These are phyloP conservation scores for Microbotryum violaceum DNA, from an alignment of 1,284 basidiomycete genomes.

Conservation along the genomic window DNA sequence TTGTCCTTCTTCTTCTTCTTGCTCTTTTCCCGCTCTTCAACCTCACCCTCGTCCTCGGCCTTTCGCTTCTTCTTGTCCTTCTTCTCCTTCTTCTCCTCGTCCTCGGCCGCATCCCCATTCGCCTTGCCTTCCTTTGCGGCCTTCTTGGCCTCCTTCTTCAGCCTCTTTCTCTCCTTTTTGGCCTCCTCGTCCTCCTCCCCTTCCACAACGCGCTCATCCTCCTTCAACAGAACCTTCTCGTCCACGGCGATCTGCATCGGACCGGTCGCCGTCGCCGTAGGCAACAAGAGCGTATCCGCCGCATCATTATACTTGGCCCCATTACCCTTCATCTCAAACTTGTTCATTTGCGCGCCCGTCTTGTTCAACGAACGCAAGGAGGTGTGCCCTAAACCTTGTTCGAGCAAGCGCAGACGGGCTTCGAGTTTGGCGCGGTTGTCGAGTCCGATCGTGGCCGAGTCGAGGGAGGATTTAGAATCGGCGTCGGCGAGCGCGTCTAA, in stretches of 20 bases:
- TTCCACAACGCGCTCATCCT: conserved; percentile 46
- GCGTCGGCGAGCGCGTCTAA: conserved; percentile 91
- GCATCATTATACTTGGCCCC: conserved; percentile 69
- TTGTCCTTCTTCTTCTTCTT: conserved; percentile 3
- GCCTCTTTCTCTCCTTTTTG: conserved; percentile 42
- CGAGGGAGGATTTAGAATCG: conserved; percentile 75
- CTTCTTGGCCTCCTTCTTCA: conserved; percentile 51
- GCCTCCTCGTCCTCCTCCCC: conserved; percentile 44
- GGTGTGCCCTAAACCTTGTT: conserved; percentile 67
- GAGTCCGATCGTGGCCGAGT: conserved; percentile 72
- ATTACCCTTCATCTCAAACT: conserved; percentile 69
- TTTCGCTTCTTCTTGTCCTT: conserved; percentile 8
- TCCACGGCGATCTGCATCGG: conserved; percentile 46
- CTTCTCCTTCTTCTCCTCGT: conserved; percentile 12
- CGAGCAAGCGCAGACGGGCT: conserved; percentile 80
- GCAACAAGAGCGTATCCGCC: conserved; percentile 55
- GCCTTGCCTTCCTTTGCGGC: conserved; percentile 14
- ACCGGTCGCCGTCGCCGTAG: conserved; percentile 46
- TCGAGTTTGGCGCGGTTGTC: conserved; percentile 93
- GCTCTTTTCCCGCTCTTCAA: not conserved
- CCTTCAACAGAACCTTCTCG: conserved; percentile 57
- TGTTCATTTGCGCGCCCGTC: conserved; percentile 54
- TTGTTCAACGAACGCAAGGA: conserved; percentile 41
- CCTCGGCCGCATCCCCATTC: not conserved
- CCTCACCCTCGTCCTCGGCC: not conserved